Evolutionary conservation across 2,329 filamentous ascomycete genomes (phyloP), one percentile per base, ranked within the genome.

Genomic region (Colletotrichum musicola): DNA sequence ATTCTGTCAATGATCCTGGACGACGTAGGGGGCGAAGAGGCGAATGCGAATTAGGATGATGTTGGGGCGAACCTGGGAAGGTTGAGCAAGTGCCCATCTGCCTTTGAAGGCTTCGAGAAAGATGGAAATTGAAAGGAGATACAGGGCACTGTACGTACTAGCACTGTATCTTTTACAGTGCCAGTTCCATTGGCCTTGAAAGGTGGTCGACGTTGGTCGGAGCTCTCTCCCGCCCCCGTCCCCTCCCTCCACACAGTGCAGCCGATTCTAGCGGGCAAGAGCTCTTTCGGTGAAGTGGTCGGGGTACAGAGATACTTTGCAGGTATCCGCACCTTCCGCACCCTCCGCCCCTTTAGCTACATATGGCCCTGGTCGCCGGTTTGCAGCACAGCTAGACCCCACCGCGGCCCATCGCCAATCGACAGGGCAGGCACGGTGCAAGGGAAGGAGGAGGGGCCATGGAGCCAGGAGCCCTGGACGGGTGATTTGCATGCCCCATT

Each of bases 21-120:
- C 51, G 46, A 20, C 20, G 27, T 47, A 54, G 35, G 51, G 40
- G 50, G 18, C 22, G 22, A 38, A 47, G 38, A 47, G 25, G 47
- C 58, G 46, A 62, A 62, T 46, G 47, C 47, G 46, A 62, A 62
- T 46, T 55, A 61, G 20, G 56, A 60, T 25, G 62, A 49, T 49
- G 42, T 20, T 61, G 38, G 54, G 44, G 53, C 54, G 46, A 64
- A 46, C 53, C 30, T 51, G 44, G 46, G 20, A 51, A 42, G 35
- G 38, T 38, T 22, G 38, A 20, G 16, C 18, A 38, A 16, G 18
- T 25, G 22, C 12, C 25, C 30, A 35, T 35, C 12, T 35, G 30
- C 30, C 27, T 6, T 30, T 9, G 27, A 30, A 9, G 27, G 27
- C 27, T 30, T 30, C 27, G 27, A 30, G 27, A 30, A 30, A 30